A percentile compares a stretch with the other conserved stretches of the same genome.
These are phyloP conservation scores for Papiliotrema laurentii DNA, from an alignment of 1,284 basidiomycete species.

Conservation along the genomic window DNA sequence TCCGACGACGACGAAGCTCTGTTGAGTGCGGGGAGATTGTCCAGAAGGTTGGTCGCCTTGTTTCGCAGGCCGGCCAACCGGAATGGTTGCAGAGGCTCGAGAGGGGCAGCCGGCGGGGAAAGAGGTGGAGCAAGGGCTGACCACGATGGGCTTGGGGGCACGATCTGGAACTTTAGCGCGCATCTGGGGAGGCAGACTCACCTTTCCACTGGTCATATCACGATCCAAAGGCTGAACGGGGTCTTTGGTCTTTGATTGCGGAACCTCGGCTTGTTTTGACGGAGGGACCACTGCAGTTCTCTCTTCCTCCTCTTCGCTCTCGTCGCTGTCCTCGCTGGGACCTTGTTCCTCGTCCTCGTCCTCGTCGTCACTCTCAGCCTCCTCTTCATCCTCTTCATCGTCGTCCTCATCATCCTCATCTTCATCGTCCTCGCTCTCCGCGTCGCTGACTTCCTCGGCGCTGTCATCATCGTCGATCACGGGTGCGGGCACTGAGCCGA, in stretches of 20 bases:
- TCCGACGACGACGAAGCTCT: slow-evolving; percentile 57
- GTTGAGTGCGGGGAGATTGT: slow-evolving; percentile 31
- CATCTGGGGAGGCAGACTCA: slow-evolving; percentile 8
- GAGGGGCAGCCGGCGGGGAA: slow-evolving; percentile 17
- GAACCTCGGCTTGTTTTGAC: not conserved
- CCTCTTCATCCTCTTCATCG: slow-evolving; percentile 41
- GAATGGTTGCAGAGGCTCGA: slow-evolving; percentile 18
- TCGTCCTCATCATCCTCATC: slow-evolving; percentile 29
- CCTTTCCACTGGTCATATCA: slow-evolving; percentile 24
- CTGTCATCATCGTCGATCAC: slow-evolving; percentile 17
- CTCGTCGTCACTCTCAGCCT: slow-evolving; percentile 36
- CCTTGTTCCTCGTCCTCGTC: slow-evolving; percentile 30
- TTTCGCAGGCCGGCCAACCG: slow-evolving; percentile 30
- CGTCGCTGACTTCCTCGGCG: slow-evolving; percentile 20
- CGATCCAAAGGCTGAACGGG: slow-evolving; percentile 10
- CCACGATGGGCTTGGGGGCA: slow-evolving; percentile 33
- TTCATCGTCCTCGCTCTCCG: slow-evolving; percentile 30
- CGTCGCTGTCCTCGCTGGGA: slow-evolving; percentile 36
- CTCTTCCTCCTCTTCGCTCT: slow-evolving; percentile 18
- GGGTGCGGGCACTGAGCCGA: slow-evolving; percentile 31
- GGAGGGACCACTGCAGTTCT: not conserved
- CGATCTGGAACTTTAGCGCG: slow-evolving; percentile 15
- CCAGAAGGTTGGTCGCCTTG: slow-evolving; percentile 27
- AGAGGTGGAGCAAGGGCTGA: slow-evolving; percentile 29
- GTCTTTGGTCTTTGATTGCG: slow-evolving; percentile 1